Conservation (phyloP, 225 moss, liverwort and hornwort genomes). For the Anthoceros angustus region DNA sequence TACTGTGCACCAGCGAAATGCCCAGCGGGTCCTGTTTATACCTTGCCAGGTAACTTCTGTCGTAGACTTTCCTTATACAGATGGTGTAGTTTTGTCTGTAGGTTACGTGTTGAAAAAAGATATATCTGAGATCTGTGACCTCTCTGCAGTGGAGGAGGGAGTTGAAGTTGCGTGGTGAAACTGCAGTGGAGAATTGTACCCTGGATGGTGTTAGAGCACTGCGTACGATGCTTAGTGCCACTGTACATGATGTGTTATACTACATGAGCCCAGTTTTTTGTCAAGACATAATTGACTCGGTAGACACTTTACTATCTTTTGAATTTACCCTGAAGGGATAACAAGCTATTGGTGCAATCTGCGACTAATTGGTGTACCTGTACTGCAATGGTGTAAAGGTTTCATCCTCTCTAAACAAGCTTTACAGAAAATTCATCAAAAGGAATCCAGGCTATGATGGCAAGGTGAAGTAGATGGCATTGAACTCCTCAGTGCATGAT, state of each 20-base stretch:
- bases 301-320: slow-evolving; percentile 9
- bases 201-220: slow-evolving; percentile 87
- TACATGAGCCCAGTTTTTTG: slow-evolving; percentile 99
- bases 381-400: slow-evolving; percentile 35
- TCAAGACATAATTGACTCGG: slow-evolving; percentile 97
- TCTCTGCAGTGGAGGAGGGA: slow-evolving; percentile 80
- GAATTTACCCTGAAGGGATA: background rate
- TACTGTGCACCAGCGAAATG: slow-evolving; percentile 61
- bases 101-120: background rate
- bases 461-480: slow-evolving; percentile 40
- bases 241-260: slow-evolving; percentile 97
- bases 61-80: background rate
- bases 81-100: background rate
- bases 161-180: slow-evolving; percentile 84
- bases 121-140: slow-evolving; percentile 16
- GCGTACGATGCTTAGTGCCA: slow-evolving; percentile 92
- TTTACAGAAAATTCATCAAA: slow-evolving; percentile 75
- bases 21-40: slow-evolving; percentile 79
- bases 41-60: slow-evolving; percentile 67
- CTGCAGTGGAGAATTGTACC: slow-evolving; percentile 80
- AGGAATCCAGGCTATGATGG: slow-evolving; percentile 93
- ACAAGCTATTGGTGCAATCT: background rate
- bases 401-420: slow-evolving; percentile 66
- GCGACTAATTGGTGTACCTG: background rate
- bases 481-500: background rate